These are phyloP conservation scores for Tephrocybe sp. DNA, from an alignment of 768 basidiomycete species.

Conservation along the genomic window DNA sequence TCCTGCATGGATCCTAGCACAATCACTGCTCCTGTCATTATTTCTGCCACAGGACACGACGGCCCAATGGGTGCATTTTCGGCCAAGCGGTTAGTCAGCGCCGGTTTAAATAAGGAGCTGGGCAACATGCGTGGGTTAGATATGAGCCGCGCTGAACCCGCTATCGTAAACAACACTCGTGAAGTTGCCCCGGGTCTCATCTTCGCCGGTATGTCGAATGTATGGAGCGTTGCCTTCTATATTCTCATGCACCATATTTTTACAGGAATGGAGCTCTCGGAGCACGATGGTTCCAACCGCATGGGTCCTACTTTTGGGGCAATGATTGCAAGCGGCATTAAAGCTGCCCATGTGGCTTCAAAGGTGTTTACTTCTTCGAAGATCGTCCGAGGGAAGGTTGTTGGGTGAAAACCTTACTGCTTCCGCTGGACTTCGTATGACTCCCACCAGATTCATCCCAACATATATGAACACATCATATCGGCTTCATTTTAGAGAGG, in stretches of 20 bases:
- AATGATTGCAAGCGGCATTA: slow-evolving; percentile 76
- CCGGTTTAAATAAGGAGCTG: slow-evolving; percentile 68
- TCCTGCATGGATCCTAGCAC: slow-evolving; percentile 79
- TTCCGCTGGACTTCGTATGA: too few relatives aligned
- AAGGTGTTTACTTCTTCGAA: slow-evolving; percentile 46
- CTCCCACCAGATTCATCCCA: too few relatives aligned
- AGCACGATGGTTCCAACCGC: slow-evolving; percentile 76
- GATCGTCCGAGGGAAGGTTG: slow-evolving; percentile 54
- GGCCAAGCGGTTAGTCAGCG: slow-evolving; percentile 74
- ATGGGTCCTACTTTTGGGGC: slow-evolving; percentile 81
- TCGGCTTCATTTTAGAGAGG: too few relatives aligned
- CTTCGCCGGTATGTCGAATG: slow-evolving; percentile 56
- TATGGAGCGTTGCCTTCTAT: not conserved
- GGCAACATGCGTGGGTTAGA: slow-evolving; percentile 80
- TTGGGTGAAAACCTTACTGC: slow-evolving; percentile 28
- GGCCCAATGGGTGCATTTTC: slow-evolving; percentile 81
- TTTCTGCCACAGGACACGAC: slow-evolving; percentile 75
- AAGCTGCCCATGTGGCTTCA: slow-evolving; percentile 65
- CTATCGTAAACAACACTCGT: slow-evolving; percentile 74
- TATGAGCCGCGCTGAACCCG: slow-evolving; percentile 80
- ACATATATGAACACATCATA: too few relatives aligned
- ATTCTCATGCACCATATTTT: slow-evolving; percentile 1
- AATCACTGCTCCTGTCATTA: slow-evolving; percentile 73
- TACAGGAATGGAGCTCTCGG: slow-evolving; percentile 77
- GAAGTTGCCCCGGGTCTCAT: slow-evolving; percentile 75